These are phyloP conservation scores for Solidago caesia DNA, from an alignment of 129 eudicot species.

Conservation along the genomic window DNA sequence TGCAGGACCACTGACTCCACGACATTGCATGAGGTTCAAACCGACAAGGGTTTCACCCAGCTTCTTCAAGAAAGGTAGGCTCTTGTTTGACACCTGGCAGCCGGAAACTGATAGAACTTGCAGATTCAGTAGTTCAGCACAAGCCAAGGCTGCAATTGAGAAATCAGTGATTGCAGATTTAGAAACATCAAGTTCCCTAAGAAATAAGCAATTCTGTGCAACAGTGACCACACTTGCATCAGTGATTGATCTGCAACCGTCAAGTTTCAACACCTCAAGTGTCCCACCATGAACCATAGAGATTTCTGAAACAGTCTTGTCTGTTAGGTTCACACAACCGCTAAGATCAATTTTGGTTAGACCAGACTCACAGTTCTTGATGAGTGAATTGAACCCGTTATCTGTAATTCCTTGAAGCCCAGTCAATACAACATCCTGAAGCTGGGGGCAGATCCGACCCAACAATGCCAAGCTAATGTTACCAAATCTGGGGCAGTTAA, in stretches of 20 bases:
- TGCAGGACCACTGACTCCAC: slow-evolving; percentile 37
- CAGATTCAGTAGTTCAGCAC: slow-evolving; percentile 46
- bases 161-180: slow-evolving; percentile 52
- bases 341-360: slow-evolving; percentile 51
- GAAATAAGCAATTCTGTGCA: slow-evolving; percentile 48
- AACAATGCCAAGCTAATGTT: slow-evolving; percentile 51
- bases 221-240: slow-evolving; percentile 57
- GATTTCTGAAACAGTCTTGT: slow-evolving; percentile 44
- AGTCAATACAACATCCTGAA: slow-evolving; percentile 47
- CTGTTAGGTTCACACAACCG: slow-evolving; percentile 57
- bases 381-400: slow-evolving; percentile 49
- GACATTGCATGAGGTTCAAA: slow-evolving; percentile 55
- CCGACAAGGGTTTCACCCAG: slow-evolving; percentile 56
- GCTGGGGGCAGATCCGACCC: slow-evolving; percentile 53
- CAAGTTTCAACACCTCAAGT: slow-evolving; percentile 60
- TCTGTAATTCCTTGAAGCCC: slow-evolving; percentile 62
- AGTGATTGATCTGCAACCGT: slow-evolving; percentile 56
- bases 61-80: slow-evolving; percentile 52
- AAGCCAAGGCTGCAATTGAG: slow-evolving; percentile 62
- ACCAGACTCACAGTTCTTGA: slow-evolving; percentile 47
- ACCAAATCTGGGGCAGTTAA: slow-evolving; percentile 74
- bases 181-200: slow-evolving; percentile 67
- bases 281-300: slow-evolving; percentile 58
- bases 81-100: slow-evolving; percentile 56
- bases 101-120: slow-evolving; percentile 55